Evolutionary conservation across 2,329 filamentous ascomycete genomes (phyloP), one percentile per base, ranked within the genome.

Genomic region (Alternaria ventricosa): DNA sequence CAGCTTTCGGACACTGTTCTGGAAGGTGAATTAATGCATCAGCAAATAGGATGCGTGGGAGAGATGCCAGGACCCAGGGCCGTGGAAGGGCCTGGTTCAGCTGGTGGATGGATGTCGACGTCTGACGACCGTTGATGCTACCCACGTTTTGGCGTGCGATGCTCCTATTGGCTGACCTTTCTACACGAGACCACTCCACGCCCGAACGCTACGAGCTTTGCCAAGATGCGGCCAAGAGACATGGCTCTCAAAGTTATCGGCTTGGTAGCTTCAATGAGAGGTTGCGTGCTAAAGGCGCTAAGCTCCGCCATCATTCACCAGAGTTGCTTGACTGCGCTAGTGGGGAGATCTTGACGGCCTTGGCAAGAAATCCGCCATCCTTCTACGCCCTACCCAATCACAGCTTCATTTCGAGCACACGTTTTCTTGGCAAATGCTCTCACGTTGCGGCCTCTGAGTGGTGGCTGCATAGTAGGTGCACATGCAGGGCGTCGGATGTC

Each of bases 381-480:
- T 15, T 20, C 22, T 18, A 11, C 30, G 18, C 4, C 27, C 22
- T 23, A 6, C 20, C 43, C 70, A 72, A 70, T 71, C 27, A 58
- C 15, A 61, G 18, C 62, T 57, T 41, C 50, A 22, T 54, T 61
- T 53, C 13, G 53, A 44, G 63, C 28, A 63, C 69, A 71, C 69
- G 69, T 70, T 65, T 59, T 63, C 60, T 63, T 59, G 55, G 55
- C 43, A 13, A 10, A 6, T 20, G 7, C 60, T 57, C 59, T 61
- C 63, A 61, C 51, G 30, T 57, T 63, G 51, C 47, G 55, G 43
- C 8, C 46, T 66, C 54, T 55, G 49, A 65, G 46, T 64, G 57
- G 60, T 69, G 66, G 67, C 64, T 55, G 57, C 57, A 51, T 22
- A 54, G 18, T 18, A 51, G 65, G 55, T 56, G 55, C 22, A 54